Percentiles rank a stretch among this genome's conserved stretches.
These are phyloP conservation scores for Boletus edulis DNA, from an alignment of 768 basidiomycete genomes.

Conservation along the genomic window DNA sequence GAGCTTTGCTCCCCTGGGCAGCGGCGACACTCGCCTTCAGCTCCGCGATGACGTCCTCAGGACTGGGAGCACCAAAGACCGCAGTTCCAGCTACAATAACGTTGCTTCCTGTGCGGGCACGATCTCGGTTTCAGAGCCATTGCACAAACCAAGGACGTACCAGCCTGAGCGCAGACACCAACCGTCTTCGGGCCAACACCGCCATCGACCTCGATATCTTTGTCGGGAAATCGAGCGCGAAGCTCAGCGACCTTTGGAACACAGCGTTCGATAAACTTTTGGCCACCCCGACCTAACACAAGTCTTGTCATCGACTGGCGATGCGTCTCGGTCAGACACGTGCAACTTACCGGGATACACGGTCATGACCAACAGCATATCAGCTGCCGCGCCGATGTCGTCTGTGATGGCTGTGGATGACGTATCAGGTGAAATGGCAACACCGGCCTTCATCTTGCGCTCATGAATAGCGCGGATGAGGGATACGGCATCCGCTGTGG, in stretches of 20 bases:
- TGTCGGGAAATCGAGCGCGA: slow-evolving; percentile 84
- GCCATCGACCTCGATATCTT: slow-evolving; percentile 98
- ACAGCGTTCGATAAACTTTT: slow-evolving; percentile 93
- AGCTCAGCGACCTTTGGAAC: slow-evolving; percentile 92
- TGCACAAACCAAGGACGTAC: slow-evolving; percentile 37
- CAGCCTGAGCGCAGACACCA: slow-evolving; percentile 84
- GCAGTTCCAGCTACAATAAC: slow-evolving; percentile 98
- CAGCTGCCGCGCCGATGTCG: slow-evolving; percentile 75
- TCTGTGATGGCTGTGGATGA: slow-evolving; percentile 86
- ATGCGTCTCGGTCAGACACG: not conserved
- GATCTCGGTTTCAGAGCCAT: not conserved
- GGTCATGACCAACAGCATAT: slow-evolving; percentile 98
- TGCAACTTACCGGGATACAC: slow-evolving; percentile 77
- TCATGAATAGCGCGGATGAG: slow-evolving; percentile 79
- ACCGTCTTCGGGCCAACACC: slow-evolving; percentile 94
- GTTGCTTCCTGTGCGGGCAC: slow-evolving; percentile 70
- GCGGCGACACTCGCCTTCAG: slow-evolving; percentile 69
- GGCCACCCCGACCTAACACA: slow-evolving; percentile 78
- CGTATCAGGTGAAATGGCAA: slow-evolving; percentile 96
- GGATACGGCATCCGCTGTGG: slow-evolving; percentile 62
- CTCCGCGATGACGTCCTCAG: slow-evolving; percentile 70
- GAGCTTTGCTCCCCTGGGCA: slow-evolving; percentile 52
- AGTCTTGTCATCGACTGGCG: not conserved
- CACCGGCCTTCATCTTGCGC: slow-evolving; percentile 90
- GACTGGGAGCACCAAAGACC: slow-evolving; percentile 80